Base-by-base conservation (phyloP, 1,284 basidiomycete genomes). In the Athelia sp. region DNA sequence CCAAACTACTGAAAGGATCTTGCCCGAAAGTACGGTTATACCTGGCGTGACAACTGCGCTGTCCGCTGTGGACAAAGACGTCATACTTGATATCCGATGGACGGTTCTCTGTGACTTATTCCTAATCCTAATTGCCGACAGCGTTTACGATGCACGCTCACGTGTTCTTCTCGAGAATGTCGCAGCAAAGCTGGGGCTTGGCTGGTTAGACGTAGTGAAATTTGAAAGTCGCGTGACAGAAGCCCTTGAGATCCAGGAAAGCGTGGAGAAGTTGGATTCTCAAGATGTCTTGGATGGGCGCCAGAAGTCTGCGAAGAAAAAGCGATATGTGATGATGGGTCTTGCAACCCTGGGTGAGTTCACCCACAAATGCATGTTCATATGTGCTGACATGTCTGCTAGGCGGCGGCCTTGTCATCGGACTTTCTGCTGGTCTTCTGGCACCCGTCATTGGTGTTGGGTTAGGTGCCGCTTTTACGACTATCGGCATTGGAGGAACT, bases 31-130 rank as follows among this genome's bases (percentile, higher is more conserved):
- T 2, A 75, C 77, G 3, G 62, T 84, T 1, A 78, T 96, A 22
- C 87, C 93, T 2, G 94, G 93, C 14, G 90, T 96, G 6, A 86
- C 87, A 19, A 94, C 88, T 1, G 79, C 82, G 0, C 77, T 96
- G 23, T 91, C 92, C 4, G 71, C 84, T 19, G 81, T 87, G 8
- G 93, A 96, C 69, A 82, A 91, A 66, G 82, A 85, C 43, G 87
- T 97, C 52, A 96, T 91, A 1, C 79, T 98, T 42, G 94, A 98
- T 66, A 97, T 98, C 54, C 88, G 94, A 53, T 98, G 94, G 93
- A 98, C 94, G 2, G 84, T 98, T n/a, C 76, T 94, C 42, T 97
- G 94, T 62, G 94, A 97, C 65, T 75, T 98, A 8, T 97, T 97
- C 72, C 82, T 98, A 49, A 81, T 95, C 15, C 76, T 96, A 29